Evolutionary conservation across 768 basidiomycete species (phyloP).

Genomic region (Leccinum disarticulatum): DNA sequence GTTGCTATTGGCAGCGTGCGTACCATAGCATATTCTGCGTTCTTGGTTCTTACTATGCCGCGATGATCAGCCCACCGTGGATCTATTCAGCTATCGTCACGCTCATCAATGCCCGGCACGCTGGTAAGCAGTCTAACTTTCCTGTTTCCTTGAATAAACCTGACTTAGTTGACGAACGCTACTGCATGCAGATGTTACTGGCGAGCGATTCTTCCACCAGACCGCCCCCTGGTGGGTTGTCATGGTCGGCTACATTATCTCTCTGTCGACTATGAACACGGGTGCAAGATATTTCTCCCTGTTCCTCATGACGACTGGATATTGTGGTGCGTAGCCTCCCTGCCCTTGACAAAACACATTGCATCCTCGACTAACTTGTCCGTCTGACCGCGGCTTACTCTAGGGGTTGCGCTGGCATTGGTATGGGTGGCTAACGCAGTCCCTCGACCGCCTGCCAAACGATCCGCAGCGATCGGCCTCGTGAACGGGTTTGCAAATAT

Average conservation of each 20-base stretch:
- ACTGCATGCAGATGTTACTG: constrained; percentile 45
- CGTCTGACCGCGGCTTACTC: not conserved
- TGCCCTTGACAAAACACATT: not conserved
- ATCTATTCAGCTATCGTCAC: constrained; percentile 51
- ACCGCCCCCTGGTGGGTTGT: constrained; percentile 58
- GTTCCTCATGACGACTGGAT: constrained; percentile 64
- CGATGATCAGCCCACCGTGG: constrained; percentile 56
- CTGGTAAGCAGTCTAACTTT: constrained; percentile 32
- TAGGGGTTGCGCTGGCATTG: constrained; percentile 44
- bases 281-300: constrained; percentile 58
- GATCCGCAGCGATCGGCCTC: constrained; percentile 56
- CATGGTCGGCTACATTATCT: constrained; percentile 62
- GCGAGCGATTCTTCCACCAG: constrained; percentile 67
- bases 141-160: not conserved
- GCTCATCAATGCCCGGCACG: constrained; percentile 56
- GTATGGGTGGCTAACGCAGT: constrained; percentile 66
- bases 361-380: not conserved
- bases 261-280: constrained; percentile 50
- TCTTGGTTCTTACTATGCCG: not conserved
- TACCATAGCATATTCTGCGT: not conserved
- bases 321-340: constrained; percentile 34
- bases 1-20: constrained; percentile 59
- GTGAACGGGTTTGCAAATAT: constrained; percentile 61
- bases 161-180: not conserved
- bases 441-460: constrained; percentile 58